phyloP scores from a whole-genome alignment of 352 stramenopile genomes.

The Paralagenidium karlingii region DNA sequence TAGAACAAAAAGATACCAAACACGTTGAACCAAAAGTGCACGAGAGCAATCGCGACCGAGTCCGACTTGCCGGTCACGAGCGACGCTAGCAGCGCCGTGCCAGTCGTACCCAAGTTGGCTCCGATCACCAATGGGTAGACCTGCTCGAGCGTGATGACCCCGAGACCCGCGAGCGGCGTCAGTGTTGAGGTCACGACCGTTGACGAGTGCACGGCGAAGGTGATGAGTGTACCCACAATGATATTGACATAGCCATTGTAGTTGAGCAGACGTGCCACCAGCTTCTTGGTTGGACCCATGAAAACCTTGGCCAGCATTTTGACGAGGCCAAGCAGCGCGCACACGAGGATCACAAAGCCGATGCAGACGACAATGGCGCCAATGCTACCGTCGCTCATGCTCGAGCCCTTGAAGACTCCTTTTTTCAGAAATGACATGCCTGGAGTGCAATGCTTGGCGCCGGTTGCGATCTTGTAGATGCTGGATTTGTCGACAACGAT shows the following conservation, averaged over 20 bases:
- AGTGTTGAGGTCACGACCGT: conserved; percentile 85
- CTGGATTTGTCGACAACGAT: conserved; percentile 20
- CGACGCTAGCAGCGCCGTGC: conserved; percentile 76
- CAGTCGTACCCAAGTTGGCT: conserved; percentile 87
- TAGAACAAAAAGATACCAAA: conserved; percentile 87
- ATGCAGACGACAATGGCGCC: conserved; percentile 29
- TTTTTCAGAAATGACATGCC: conserved; percentile 19
- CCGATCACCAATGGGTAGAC: conserved; percentile 86
- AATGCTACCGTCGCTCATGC: conserved; percentile 24
- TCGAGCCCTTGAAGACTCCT: conserved; percentile 17
- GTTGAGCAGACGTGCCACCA: conserved; percentile 81
- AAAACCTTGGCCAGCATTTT: conserved; percentile 54
- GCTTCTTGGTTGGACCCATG: conserved; percentile 62
- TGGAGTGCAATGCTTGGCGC: conserved; percentile 12
- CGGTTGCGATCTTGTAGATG: conserved; percentile 22
- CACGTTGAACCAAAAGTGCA: conserved; percentile 90
- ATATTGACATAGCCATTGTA: conserved; percentile 87
- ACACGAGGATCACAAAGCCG: conserved; percentile 31
- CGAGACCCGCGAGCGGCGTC: conserved; percentile 81
- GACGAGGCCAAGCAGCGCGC: conserved; percentile 27
- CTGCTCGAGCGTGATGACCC: conserved; percentile 77
- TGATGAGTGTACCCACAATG: conserved; percentile 68
- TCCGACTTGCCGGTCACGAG: conserved; percentile 70
- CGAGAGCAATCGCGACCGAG: conserved; percentile 79
- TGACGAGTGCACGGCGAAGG: conserved; percentile 83